Percentiles rank a stretch among this genome's conserved stretches.
Conservation (phyloP, 768 basidiomycete genomes). For the Dendrothele bispora region DNA sequence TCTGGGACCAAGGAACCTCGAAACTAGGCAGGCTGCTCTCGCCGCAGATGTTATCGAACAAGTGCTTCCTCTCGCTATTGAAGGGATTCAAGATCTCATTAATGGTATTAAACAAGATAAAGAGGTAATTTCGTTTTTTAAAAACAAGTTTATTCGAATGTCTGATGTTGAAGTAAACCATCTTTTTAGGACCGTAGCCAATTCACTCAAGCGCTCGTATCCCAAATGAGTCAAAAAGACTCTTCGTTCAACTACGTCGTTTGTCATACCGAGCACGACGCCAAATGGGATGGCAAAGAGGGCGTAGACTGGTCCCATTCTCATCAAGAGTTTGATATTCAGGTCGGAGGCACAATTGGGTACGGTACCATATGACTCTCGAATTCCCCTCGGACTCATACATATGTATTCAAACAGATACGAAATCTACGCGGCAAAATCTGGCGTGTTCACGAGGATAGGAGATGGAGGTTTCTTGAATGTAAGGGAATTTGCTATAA, state of each 20-base stretch:
- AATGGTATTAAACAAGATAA: too few relatives aligned
- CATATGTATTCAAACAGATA: slow-evolving; percentile 1
- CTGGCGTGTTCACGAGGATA: slow-evolving; percentile 2
- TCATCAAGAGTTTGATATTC: slow-evolving; percentile 14
- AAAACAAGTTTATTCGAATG: too few relatives aligned
- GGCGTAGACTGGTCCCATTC: slow-evolving; percentile 13
- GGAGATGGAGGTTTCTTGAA: slow-evolving; percentile 11
- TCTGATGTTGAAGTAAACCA: too few relatives aligned
- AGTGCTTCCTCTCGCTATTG: too few relatives aligned
- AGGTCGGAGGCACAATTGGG: slow-evolving; percentile 15
- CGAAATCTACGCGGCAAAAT: slow-evolving; percentile 6
- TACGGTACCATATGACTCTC: background rate
- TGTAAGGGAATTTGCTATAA: too few relatives aligned
- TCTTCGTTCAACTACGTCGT: slow-evolving; percentile 14
- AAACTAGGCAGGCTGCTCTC: too few relatives aligned
- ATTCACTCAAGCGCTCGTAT: slow-evolving; percentile 10
- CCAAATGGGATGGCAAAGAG: slow-evolving; percentile 12
- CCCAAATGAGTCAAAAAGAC: background rate
- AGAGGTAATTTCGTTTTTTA: too few relatives aligned
- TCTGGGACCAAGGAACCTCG: too few relatives aligned
- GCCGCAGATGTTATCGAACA: too few relatives aligned
- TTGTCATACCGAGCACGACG: slow-evolving; percentile 13
- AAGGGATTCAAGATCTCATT: too few relatives aligned
- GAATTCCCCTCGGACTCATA: background rate
- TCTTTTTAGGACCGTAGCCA: slow-evolving; percentile 12